These are phyloP conservation scores for Scolecobasidium constrictum DNA, from an alignment of 2,329 filamentous ascomycete genomes.

Conservation along the genomic window DNA sequence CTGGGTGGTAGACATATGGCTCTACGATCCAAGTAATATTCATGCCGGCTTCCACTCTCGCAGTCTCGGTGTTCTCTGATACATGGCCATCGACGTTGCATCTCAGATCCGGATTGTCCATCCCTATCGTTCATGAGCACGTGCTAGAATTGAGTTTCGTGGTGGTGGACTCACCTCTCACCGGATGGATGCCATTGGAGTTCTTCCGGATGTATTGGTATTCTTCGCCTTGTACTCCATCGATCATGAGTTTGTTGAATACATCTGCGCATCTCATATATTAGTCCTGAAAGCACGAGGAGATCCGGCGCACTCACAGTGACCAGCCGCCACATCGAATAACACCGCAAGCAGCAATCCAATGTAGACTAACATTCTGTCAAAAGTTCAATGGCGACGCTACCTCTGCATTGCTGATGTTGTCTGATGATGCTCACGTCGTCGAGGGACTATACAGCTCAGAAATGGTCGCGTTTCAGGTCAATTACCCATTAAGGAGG, in stretches of 20 bases:
- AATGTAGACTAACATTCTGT: too few species aligned
- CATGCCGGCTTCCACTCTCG: conserved; percentile 24
- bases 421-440: too few species aligned
- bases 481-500: too few species aligned
- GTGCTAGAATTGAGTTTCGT: not conserved
- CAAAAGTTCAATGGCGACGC: too few species aligned
- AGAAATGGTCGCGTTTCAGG: too few species aligned
- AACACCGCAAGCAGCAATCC: too few species aligned
- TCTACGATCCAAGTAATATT: conserved; percentile 25
- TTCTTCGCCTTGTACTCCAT: not conserved
- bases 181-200: not conserved
- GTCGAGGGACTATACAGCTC: too few species aligned
- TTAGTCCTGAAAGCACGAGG: too few species aligned
- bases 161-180: not conserved
- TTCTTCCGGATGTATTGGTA: not conserved
- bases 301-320: too few species aligned
- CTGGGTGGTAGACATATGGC: conserved; percentile 27
- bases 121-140: conserved; percentile 9
- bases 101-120: conserved; percentile 21
- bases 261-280: too few species aligned
- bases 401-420: too few species aligned
- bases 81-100: conserved; percentile 24
- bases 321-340: too few species aligned
- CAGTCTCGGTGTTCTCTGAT: conserved; percentile 18
- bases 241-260: not conserved